These are phyloP conservation scores for Davidsoniella virescens DNA, from an alignment of 2,329 filamentous ascomycete species.

Conservation along the genomic window DNA sequence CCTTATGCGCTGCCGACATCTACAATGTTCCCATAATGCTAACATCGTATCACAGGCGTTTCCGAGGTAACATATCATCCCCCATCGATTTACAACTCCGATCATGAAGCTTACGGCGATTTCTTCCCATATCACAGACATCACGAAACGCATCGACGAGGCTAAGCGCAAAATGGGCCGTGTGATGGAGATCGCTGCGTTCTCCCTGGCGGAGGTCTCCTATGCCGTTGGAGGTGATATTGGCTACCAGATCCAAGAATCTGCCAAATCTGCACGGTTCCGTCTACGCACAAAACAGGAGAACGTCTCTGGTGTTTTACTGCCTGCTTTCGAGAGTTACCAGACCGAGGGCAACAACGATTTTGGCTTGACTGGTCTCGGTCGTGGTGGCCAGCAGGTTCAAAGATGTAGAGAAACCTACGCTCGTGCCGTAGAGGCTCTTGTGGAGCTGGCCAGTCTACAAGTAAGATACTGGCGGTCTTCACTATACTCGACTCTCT, in stretches of 20 bases:
- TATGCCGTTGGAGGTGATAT: conserved; percentile 95
- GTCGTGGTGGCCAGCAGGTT: conserved; percentile 94
- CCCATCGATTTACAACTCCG: not conserved
- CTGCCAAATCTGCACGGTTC: conserved; percentile 82
- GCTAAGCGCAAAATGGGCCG: conserved; percentile 98
- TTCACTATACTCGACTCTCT: not conserved
- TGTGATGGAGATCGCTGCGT: conserved; percentile 97
- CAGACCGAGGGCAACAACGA: conserved; percentile 81
- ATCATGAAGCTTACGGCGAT: not conserved
- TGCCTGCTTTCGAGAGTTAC: conserved; percentile 87
- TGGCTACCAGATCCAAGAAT: conserved; percentile 93
- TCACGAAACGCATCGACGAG: conserved; percentile 92
- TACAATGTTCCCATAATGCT: conserved; percentile 4
- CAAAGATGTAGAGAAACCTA: conserved; percentile 93
- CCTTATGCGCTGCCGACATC: not conserved
- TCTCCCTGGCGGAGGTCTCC: conserved; percentile 91
- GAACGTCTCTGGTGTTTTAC: conserved; percentile 91
- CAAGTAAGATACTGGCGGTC: conserved; percentile 32
- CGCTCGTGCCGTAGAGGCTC: conserved; percentile 81
- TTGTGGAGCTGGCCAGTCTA: conserved; percentile 86
- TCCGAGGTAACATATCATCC: conserved; percentile 46
- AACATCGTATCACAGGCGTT: conserved; percentile 43
- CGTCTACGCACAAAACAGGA: conserved; percentile 89
- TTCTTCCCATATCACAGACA: conserved; percentile 40
- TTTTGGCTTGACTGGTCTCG: conserved; percentile 87